Percentiles rank a stretch among this genome's conserved stretches.
phyloP scores from a whole-genome alignment of 352 stramenopile genomes.

The Phytophthora hybrid region DNA sequence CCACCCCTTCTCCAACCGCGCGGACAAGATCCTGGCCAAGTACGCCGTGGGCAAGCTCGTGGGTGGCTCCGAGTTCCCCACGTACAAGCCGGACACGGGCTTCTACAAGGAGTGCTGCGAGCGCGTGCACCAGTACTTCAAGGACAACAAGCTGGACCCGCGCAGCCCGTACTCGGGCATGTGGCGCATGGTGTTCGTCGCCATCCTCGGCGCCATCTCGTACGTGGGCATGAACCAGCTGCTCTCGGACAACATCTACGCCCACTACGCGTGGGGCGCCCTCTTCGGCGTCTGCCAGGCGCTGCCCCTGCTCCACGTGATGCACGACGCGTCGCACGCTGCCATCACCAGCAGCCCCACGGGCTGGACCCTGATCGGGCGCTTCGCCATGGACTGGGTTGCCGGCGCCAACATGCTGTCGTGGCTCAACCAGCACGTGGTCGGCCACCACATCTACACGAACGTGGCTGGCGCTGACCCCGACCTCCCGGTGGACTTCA shows the following conservation, averaged over 20 bases:
- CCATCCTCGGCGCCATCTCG: conserved; percentile 62
- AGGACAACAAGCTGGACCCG: conserved; percentile 90
- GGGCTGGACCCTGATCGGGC: conserved; percentile 79
- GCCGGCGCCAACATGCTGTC: conserved; percentile 92
- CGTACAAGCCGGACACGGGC: conserved; percentile 91
- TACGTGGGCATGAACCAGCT: conserved; percentile 84
- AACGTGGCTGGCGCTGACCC: conserved; percentile 94
- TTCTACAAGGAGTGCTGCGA: conserved; percentile 92
- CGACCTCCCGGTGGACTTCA: conserved; percentile 91
- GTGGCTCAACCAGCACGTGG: conserved; percentile 96
- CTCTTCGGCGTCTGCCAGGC: conserved; percentile 93
- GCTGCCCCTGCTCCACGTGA: conserved; percentile 91
- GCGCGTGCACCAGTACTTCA: conserved; percentile 90
- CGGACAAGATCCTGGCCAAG: conserved; percentile 84
- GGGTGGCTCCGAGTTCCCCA: conserved; percentile 85
- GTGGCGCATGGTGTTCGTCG: conserved; percentile 91
- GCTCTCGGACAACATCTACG: conserved; percentile 56
- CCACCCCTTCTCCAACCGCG: conserved; percentile 88
- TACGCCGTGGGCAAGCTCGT: conserved; percentile 88
- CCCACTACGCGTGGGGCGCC: conserved; percentile 77
- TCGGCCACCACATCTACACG: conserved; percentile 96
- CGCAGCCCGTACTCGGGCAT: conserved; percentile 81
- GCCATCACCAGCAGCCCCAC: conserved; percentile 85
- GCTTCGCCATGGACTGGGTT: conserved; percentile 92
- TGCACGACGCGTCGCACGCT: conserved; percentile 94